Percentiles rank a stretch among this genome's conserved stretches.
Conservation (phyloP, 1,284 basidiomycete genomes). For the Ceratobasidium sp. region DNA sequence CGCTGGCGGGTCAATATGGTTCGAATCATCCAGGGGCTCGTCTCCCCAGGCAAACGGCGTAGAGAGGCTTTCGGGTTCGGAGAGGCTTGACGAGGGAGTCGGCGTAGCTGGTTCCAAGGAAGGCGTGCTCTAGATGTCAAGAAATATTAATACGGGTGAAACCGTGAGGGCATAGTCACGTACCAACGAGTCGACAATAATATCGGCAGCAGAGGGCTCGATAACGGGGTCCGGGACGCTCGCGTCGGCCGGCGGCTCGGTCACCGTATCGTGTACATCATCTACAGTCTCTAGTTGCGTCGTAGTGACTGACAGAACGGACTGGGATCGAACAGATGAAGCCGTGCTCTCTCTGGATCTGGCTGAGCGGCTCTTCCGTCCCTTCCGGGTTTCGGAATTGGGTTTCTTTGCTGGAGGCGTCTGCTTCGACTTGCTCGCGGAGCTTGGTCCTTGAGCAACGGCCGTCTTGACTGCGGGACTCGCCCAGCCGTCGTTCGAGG, state of each 20-base stretch:
- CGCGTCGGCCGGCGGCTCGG: background rate
- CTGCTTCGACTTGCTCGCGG: slow-evolving; percentile 5
- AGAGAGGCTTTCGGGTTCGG: slow-evolving; percentile 8
- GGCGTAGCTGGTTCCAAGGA: slow-evolving; percentile 15
- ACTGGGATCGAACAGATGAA: background rate
- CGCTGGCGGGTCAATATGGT: background rate
- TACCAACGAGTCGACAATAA: slow-evolving; percentile 11
- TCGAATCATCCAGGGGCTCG: slow-evolving; percentile 3
- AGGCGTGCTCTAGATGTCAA: background rate
- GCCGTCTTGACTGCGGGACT: background rate
- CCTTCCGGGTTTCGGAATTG: background rate
- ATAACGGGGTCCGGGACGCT: too few species aligned
- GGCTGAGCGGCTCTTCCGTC: background rate
- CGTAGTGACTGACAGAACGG: background rate
- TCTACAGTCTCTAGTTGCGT: background rate
- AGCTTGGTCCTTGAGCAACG: background rate
- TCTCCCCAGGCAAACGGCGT: slow-evolving; percentile 30
- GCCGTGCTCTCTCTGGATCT: background rate
- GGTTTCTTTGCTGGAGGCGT: background rate
- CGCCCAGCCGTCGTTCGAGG: slow-evolving; percentile 1
- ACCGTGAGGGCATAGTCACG: background rate
- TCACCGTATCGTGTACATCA: background rate
- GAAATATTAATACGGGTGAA: background rate
- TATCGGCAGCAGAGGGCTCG: background rate
- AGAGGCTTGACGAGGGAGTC: background rate